phyloP scores from a whole-genome alignment of 805 yeast genomes.

The Nakazawaea ishiwadae region DNA sequence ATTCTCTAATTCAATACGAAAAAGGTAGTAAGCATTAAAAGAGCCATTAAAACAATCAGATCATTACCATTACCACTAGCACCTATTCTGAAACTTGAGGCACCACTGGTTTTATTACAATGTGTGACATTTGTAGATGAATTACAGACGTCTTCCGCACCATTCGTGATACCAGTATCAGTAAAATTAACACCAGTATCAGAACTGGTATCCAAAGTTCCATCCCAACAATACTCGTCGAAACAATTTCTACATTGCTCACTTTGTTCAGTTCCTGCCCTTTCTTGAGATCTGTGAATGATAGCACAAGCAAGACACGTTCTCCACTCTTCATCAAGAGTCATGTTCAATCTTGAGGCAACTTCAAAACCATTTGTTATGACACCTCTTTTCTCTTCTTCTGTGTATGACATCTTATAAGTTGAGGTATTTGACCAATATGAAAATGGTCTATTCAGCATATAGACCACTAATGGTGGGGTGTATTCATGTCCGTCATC shows the following conservation, averaged over 20 bases:
- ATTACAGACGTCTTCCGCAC: slow-evolving; percentile 20
- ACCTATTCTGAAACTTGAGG: not conserved
- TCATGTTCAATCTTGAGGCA: slow-evolving; percentile 59
- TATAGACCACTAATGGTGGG: slow-evolving; percentile 76
- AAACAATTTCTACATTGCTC: slow-evolving; percentile 73
- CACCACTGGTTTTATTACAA: slow-evolving; percentile 19
- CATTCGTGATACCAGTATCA: slow-evolving; percentile 32
- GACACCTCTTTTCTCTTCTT: slow-evolving; percentile 52
- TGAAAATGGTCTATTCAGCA: slow-evolving; percentile 68
- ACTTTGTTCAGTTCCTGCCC: slow-evolving; percentile 53
- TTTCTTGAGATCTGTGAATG: slow-evolving; percentile 71
- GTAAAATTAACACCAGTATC: slow-evolving; percentile 30
- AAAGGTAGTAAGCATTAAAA: slow-evolving; percentile 1
- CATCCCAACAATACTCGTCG: slow-evolving; percentile 72
- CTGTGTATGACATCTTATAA: slow-evolving; percentile 56
- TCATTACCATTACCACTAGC: not conserved
- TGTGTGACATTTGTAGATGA: slow-evolving; percentile 14
- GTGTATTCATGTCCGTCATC: slow-evolving; percentile 29
- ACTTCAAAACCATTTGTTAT: slow-evolving; percentile 73
- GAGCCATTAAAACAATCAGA: not conserved
- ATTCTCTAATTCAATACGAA: not conserved
- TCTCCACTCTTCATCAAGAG: slow-evolving; percentile 64
- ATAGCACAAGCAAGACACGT: slow-evolving; percentile 82
- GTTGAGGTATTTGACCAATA: slow-evolving; percentile 71
- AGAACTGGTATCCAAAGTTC: slow-evolving; percentile 23